Conservation (phyloP, 2,329 filamentous ascomycete genomes). For the Colletotrichum tabaci region DNA sequence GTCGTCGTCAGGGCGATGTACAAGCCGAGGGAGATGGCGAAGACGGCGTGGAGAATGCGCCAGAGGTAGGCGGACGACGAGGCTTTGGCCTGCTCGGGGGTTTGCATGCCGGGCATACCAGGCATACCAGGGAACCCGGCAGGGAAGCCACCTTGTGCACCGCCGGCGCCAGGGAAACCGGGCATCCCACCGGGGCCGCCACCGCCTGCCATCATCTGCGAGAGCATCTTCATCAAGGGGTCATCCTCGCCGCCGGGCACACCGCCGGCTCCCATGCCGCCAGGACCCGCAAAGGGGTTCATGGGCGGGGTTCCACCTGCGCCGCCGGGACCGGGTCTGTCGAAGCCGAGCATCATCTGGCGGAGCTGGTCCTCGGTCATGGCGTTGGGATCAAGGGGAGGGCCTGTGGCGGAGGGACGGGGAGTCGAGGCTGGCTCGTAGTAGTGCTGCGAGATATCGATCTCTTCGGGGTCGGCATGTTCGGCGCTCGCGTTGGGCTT, state of each 20-base stretch:
- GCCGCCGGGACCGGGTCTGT: slow-evolving; percentile 49
- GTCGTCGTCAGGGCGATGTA: slow-evolving; percentile 79
- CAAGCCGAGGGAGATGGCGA: slow-evolving; percentile 78
- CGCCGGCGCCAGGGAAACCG: slow-evolving; percentile 22
- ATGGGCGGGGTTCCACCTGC: slow-evolving; percentile 45
- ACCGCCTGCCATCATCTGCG: slow-evolving; percentile 75
- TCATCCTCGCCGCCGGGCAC: slow-evolving; percentile 63
- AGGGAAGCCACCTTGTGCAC: slow-evolving; percentile 47
- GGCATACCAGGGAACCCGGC: slow-evolving; percentile 55
- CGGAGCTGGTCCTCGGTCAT: slow-evolving; percentile 73
- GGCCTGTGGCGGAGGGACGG: slow-evolving; percentile 45
- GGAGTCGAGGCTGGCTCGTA: slow-evolving; percentile 65
- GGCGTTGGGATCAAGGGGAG: slow-evolving; percentile 50
- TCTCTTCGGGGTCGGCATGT: slow-evolving; percentile 79
- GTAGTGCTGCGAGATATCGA: slow-evolving; percentile 84
- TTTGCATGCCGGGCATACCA: slow-evolving; percentile 52
- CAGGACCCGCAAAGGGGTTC: slow-evolving; percentile 43
- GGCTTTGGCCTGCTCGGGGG: slow-evolving; percentile 51
- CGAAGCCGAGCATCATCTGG: slow-evolving; percentile 75
- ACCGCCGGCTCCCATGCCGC: slow-evolving; percentile 37
- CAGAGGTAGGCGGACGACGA: slow-evolving; percentile 67
- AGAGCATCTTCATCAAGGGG: slow-evolving; percentile 74
- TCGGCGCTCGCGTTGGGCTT: slow-evolving; percentile 47
- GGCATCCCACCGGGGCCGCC: slow-evolving; percentile 46
- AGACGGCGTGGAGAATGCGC: slow-evolving; percentile 81